Base-by-base conservation (phyloP, 805 yeast species). In the Starmerella stellata region DNA sequence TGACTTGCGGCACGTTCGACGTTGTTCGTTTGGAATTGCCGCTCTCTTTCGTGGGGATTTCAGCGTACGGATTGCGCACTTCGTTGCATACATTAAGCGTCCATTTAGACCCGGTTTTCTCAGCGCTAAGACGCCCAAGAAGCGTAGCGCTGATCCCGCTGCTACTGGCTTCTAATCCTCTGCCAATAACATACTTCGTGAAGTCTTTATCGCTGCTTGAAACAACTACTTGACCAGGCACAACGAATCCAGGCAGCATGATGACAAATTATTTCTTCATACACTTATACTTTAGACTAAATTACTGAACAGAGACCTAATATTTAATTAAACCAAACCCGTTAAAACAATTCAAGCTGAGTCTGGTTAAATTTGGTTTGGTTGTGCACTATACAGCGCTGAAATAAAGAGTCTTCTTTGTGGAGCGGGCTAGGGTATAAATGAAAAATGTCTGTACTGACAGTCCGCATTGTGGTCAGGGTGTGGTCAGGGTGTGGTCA, bases 191-290 rank as follows among this genome's bases (percentile, higher is more conserved):
- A 49, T 68, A 80, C 41, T 63, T 34, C 14, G 54, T 54, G 7
- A 49, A 51, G n/a, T 58, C 59, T 4, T 49, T 45, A 14, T 60
- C 62, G 1, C 52, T 45, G 3, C 57, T 39, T 7, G 90, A 85
- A 16, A 74, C 67, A 19, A 82, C 63, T 31, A 75, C 69, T 49
- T 82, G 93, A 0, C 95, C 94, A 1, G 95, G 94, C n/a, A 75
- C 63, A 2, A 69, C 80, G 28, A 55, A 53, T 24, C 62, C 58
- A 17, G 76, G 75, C 34, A 66, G 43, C 41, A 44, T 44, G 42
- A 40, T 44, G 15, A 5, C 18, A 30, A 11, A 11, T 24, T n/a
- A n/a, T n/a, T n/a, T n/a, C n/a, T n/a, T n/a, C n/a, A n/a, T n/a
- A n/a, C n/a, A n/a, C n/a, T n/a, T n/a, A n/a, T n/a, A n/a, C n/a